Conservation (phyloP, 2,329 filamentous ascomycete species). For the Neonectria faginata region DNA sequence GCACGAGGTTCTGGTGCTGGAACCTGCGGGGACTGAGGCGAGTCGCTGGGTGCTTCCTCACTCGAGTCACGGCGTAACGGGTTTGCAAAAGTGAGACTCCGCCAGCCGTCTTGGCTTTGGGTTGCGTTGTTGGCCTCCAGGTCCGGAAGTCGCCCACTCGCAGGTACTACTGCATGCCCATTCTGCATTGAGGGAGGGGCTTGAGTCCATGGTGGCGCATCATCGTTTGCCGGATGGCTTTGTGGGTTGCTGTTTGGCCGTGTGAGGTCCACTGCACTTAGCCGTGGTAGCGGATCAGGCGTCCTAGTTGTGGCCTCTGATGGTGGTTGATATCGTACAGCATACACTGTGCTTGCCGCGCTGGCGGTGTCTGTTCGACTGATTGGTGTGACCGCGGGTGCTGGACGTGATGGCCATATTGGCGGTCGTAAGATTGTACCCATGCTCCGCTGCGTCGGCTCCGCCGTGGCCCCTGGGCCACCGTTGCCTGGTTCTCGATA, state of each 20-base stretch:
- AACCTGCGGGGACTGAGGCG: conserved; percentile 18
- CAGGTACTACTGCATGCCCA: conserved; percentile 34
- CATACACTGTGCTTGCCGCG: conserved; percentile 73
- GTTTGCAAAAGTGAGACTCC: conserved; percentile 36
- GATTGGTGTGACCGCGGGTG: conserved; percentile 66
- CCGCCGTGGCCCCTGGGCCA: conserved; percentile 35
- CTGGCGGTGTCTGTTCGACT: conserved; percentile 73
- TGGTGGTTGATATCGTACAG: conserved; percentile 69
- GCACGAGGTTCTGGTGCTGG: conserved; percentile 20
- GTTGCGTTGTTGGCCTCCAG: conserved; percentile 44
- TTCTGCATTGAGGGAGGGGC: conserved; percentile 38
- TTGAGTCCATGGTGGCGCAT: conserved; percentile 40
- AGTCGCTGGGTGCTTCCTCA: conserved; percentile 30
- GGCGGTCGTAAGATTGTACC: conserved; percentile 60
- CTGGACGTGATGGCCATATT: conserved; percentile 67
- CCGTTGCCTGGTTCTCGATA: conserved; percentile 41
- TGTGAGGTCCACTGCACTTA: conserved; percentile 49
- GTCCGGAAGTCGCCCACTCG: conserved; percentile 38
- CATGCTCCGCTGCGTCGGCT: conserved; percentile 45
- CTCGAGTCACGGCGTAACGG: conserved; percentile 29
- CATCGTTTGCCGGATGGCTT: conserved; percentile 43
- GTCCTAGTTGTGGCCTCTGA: conserved; percentile 64
- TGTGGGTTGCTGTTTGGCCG: conserved; percentile 51
- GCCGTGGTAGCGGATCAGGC: conserved; percentile 53
- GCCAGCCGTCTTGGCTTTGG: conserved; percentile 46